Conservation (phyloP, 73 alveolate species). For the Tetrahymena thermophila region DNA sequence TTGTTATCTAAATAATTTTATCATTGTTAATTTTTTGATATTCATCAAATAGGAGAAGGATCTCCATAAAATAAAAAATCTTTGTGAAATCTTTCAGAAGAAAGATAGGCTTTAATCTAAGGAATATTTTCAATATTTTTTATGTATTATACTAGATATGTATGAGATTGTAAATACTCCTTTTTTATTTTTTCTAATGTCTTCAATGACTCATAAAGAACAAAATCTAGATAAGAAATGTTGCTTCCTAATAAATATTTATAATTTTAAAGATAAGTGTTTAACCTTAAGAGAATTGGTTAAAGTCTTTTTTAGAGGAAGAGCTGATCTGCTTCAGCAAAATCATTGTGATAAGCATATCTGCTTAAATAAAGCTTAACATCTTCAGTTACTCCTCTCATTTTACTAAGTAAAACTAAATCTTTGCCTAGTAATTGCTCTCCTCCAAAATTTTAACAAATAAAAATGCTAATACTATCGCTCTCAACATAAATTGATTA, state of each 20-base stretch:
- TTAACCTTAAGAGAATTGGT: background rate
- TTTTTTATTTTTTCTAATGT: background rate
- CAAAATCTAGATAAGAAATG: background rate
- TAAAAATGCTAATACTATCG: background rate
- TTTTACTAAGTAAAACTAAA: background rate
- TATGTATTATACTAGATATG: background rate
- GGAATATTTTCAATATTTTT: background rate
- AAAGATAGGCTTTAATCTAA: background rate
- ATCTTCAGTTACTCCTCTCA: background rate
- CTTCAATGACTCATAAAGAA: background rate
- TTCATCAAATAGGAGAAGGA: background rate
- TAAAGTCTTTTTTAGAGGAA: background rate
- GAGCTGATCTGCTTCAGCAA: background rate
- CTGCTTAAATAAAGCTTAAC: background rate
- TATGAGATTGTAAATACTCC: background rate
- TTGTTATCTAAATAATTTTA: background rate
- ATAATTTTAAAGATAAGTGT: background rate
- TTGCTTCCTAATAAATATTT: background rate
- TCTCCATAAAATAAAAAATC: background rate
- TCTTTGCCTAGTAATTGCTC: background rate
- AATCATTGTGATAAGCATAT: background rate
- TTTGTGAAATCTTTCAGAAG: background rate
- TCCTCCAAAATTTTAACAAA: background rate
- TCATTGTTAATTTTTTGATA: background rate
- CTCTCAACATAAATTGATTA: background rate